A percentile compares a stretch with the other conserved stretches of the same genome.
Evolutionary conservation across 2,329 filamentous ascomycete species (phyloP).

Genomic region (Stromatinia cepivora): DNA sequence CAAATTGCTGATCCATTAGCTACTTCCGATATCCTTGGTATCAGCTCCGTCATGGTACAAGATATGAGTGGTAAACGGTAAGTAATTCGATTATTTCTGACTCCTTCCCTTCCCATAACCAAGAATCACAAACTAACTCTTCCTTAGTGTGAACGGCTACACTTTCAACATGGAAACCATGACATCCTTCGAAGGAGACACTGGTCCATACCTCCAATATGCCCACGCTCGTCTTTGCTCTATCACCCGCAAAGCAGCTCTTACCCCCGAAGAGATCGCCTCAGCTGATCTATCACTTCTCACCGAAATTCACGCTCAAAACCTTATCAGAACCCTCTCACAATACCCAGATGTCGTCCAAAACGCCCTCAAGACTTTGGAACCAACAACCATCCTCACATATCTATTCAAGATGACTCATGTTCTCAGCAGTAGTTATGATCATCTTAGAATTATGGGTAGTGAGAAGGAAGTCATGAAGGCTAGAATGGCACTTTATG

Average conservation of each 20-base stretch:
- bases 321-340: slow-evolving; percentile 73
- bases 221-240: slow-evolving; percentile 72
- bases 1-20: slow-evolving; percentile 82
- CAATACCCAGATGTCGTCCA: slow-evolving; percentile 84
- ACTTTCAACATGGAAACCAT: slow-evolving; percentile 78
- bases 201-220: slow-evolving; percentile 82
- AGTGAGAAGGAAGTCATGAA: slow-evolving; percentile 70
- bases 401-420: slow-evolving; percentile 90
- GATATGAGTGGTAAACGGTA: slow-evolving; percentile 95
- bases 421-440: slow-evolving; percentile 75
- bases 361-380: slow-evolving; percentile 81
- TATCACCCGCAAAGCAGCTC: slow-evolving; percentile 57
- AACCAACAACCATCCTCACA: slow-evolving; percentile 64
- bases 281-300: slow-evolving; percentile 67
- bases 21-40: slow-evolving; percentile 85
- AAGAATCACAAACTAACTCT: slow-evolving; percentile 13
- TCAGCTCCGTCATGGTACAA: slow-evolving; percentile 95
- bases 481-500: slow-evolving; percentile 76
- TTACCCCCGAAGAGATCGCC: slow-evolving; percentile 58
- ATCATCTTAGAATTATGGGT: slow-evolving; percentile 78
- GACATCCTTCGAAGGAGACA: slow-evolving; percentile 83
- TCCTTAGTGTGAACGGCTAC: slow-evolving; percentile 60
- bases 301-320: slow-evolving; percentile 68
- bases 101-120: background rate
- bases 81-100: slow-evolving; percentile 32